phyloP scores from a whole-genome alignment of 805 yeast genomes.

The Lipomyces starkeyi region DNA sequence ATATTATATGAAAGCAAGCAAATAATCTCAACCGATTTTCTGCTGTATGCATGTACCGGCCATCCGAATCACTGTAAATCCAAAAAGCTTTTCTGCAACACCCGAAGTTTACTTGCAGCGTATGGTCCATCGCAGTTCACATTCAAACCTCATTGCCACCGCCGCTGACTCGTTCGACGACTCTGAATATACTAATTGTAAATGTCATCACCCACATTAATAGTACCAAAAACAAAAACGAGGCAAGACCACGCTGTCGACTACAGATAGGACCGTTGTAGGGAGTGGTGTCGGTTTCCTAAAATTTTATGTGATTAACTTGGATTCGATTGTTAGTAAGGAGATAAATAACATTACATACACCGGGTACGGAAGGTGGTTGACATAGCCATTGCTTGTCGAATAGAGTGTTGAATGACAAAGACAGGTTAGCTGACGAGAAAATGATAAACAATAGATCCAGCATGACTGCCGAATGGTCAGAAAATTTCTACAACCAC shows the following conservation, averaged over 20 bases:
- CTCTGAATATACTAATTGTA: slow-evolving; percentile 69
- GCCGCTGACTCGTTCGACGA: slow-evolving; percentile 36
- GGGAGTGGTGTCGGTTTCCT: slow-evolving; percentile 7
- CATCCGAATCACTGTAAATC: not conserved
- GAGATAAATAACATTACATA: not conserved
- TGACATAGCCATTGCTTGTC: slow-evolving; percentile 84
- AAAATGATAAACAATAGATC: slow-evolving; percentile 89
- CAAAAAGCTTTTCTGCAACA: not conserved
- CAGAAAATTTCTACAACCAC: slow-evolving; percentile 7
- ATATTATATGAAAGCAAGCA: not conserved
- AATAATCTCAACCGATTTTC: not conserved
- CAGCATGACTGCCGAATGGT: slow-evolving; percentile 56
- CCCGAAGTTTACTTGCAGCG: not conserved
- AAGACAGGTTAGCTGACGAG: slow-evolving; percentile 83
- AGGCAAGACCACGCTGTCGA: slow-evolving; percentile 76
- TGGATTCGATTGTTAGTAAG: not conserved
- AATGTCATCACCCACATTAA: slow-evolving; percentile 86
- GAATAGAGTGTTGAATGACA: slow-evolving; percentile 81
- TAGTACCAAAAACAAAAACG: slow-evolving; percentile 76
- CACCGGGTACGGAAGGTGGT: slow-evolving; percentile 9
- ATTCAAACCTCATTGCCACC: slow-evolving; percentile 1
- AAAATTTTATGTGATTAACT: not conserved
- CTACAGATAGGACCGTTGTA: slow-evolving; percentile 58
- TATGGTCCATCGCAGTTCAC: not conserved
- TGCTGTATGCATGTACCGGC: not conserved